Percentiles rank a stretch among this genome's conserved stretches.
phyloP scores from a whole-genome alignment of 192 early-diverging fungal species.

The Entomortierella chlamydospora region DNA sequence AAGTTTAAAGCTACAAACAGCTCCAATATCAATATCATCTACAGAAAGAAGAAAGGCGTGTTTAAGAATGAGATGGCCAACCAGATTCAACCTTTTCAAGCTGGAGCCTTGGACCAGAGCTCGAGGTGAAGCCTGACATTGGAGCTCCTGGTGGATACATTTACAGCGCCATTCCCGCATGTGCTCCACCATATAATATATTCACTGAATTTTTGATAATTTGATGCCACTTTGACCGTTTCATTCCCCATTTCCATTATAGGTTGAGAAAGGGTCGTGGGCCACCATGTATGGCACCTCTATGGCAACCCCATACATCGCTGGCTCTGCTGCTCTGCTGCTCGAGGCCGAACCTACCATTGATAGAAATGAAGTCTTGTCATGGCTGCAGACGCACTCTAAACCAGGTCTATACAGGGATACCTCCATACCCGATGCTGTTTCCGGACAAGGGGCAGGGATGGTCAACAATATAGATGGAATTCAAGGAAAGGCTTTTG shows the following conservation, averaged over 20 bases:
- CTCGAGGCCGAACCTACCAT: constrained; percentile 23
- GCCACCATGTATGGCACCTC: constrained; percentile 68
- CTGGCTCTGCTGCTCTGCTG: constrained; percentile 49
- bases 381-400: constrained; percentile 21
- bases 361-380: constrained; percentile 17
- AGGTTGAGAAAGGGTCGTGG: constrained; percentile 37
- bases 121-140: constrained; percentile 73
- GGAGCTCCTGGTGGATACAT: constrained; percentile 72
- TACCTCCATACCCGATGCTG: constrained; percentile 26
- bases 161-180: constrained; percentile 67
- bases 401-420: constrained; percentile 22
- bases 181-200: constrained; percentile 1
- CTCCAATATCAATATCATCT: constrained; percentile 13
- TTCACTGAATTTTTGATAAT: constrained; percentile 2
- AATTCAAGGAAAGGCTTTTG: constrained; percentile 58
- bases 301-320: constrained; percentile 72
- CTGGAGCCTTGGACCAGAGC: constrained; percentile 74
- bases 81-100: constrained; percentile 79
- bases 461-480: constrained; percentile 76
- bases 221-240: background rate
- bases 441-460: constrained; percentile 76
- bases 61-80: constrained; percentile 65
- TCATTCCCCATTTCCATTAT: background rate
- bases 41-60: constrained; percentile 31
- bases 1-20: constrained; percentile 47